Evolutionary conservation across 2,329 filamentous ascomycete genomes (phyloP).

Genomic region (Aspergillus felis): DNA sequence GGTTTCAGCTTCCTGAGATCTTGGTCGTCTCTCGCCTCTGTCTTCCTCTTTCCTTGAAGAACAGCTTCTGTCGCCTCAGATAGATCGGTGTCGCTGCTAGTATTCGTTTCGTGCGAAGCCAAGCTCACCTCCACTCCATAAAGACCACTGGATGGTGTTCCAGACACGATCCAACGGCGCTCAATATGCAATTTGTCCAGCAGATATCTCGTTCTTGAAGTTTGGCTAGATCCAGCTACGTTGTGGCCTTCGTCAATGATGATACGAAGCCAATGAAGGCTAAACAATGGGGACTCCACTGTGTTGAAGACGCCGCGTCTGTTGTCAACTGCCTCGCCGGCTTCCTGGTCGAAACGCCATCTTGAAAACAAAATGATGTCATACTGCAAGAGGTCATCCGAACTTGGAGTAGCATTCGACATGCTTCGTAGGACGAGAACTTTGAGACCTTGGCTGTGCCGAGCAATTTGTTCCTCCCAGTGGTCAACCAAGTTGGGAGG

Average conservation of each 20-base stretch:
- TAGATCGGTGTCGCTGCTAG: slow-evolving; percentile 30
- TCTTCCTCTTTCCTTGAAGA: slow-evolving; percentile 32
- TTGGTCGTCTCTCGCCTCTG: slow-evolving; percentile 44
- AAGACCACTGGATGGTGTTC: slow-evolving; percentile 80
- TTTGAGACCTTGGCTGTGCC: slow-evolving; percentile 67
- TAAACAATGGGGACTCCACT: slow-evolving; percentile 61
- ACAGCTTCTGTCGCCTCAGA: slow-evolving; percentile 29
- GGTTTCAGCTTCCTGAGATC: slow-evolving; percentile 61
- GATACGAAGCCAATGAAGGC: slow-evolving; percentile 78
- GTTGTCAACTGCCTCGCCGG: slow-evolving; percentile 48
- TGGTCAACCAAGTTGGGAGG: slow-evolving; percentile 80
- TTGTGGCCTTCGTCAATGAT: slow-evolving; percentile 92
- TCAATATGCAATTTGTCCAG: slow-evolving; percentile 57
- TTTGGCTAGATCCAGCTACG: slow-evolving; percentile 63
- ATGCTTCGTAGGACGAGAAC: slow-evolving; percentile 59
- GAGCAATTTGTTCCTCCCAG: slow-evolving; percentile 75
- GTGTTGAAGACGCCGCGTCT: slow-evolving; percentile 41
- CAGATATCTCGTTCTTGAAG: slow-evolving; percentile 56
- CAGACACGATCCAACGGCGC: slow-evolving; percentile 82
- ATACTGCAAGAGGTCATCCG: slow-evolving; percentile 57
- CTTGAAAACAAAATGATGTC: slow-evolving; percentile 79
- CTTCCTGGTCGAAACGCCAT: slow-evolving; percentile 67
- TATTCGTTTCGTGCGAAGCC: slow-evolving; percentile 37
- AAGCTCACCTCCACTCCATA: slow-evolving; percentile 68
- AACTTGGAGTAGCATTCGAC: slow-evolving; percentile 53